Evolutionary conservation across 345 rosid genomes (phyloP), one percentile per base, ranked within the genome.

Genomic region (Corchorus olitorius): DNA sequence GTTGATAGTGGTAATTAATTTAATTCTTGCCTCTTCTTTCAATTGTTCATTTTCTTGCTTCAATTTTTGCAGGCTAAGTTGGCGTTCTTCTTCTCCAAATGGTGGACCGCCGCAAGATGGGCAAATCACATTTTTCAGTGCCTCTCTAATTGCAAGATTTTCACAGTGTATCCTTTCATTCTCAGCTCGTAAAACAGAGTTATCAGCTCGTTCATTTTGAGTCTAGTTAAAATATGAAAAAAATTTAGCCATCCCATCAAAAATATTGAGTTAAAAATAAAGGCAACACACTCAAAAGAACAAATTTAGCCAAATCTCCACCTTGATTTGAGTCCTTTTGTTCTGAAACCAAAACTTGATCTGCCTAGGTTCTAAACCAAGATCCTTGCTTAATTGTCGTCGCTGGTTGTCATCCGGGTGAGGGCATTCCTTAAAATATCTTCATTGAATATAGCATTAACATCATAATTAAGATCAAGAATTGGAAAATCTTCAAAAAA

Each of bases 341-440:
- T 92, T 92, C 33, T 92, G 97, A 75, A 93, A 93, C 98, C 98
- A 93, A 69, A 92, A 92, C 48, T 89, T 93, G 80, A 93, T 73
- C 75, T 92, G 97, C 66, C 78, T 82, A 4, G 76, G 65, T 13
- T 80, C 89, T 0, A 93, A 85, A 5, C 87, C 81, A 43, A 93
- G 68, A 34, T 89, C 92, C 62, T 33, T 61, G 62, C 97, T 81
- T 33, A 93, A n/a, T 0, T 53, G 76, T 2, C 82, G 72, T 76
- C 93, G 76, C 20, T 89, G 97, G 45, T 72, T 72, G 11, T 90
- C 93, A 27, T 88, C 87, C 3, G 97, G 98, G 71, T 92, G 93
- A 1, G 93, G 91, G 69, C 82, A 84, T 0, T 89, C 87, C 82
- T 81, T 87, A 86, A 89, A 93, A 69, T 79, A 90, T 56, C 97